Evolutionary conservation across 2,329 filamentous ascomycete species (phyloP).

Genomic region (Stachybotrys chartarum): DNA sequence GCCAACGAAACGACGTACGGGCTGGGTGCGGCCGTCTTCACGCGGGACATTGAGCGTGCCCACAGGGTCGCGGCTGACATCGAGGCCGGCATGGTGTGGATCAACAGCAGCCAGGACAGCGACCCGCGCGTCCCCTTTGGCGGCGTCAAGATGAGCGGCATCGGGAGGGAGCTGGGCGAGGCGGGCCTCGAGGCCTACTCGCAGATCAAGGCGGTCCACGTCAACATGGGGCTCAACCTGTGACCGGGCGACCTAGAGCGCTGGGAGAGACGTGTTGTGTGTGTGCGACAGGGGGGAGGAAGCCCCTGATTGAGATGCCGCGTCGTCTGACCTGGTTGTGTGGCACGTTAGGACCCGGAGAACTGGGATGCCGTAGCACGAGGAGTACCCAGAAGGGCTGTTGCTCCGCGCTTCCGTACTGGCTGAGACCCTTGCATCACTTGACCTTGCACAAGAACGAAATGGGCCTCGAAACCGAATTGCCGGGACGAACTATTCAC

Average conservation of each 20-base stretch:
- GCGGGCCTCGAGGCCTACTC: slow-evolving; percentile 18
- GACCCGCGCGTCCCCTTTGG: slow-evolving; percentile 17
- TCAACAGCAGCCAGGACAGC: slow-evolving; percentile 26
- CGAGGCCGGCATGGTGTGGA: slow-evolving; percentile 58
- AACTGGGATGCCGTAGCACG: background rate
- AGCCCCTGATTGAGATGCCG: too few species aligned
- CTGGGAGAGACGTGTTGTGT: background rate
- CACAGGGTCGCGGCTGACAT: slow-evolving; percentile 68
- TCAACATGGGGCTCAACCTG: slow-evolving; percentile 16
- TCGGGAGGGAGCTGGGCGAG: slow-evolving; percentile 16
- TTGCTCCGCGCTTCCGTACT: background rate
- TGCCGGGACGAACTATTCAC: slow-evolving; percentile 24
- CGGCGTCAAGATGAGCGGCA: slow-evolving; percentile 19
- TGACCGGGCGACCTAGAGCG: background rate
- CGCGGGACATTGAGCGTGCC: slow-evolving; percentile 70
- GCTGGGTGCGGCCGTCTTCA: slow-evolving; percentile 74
- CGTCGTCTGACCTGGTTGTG: slow-evolving; percentile 6
- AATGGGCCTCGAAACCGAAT: slow-evolving; percentile 12
- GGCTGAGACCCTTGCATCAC: background rate
- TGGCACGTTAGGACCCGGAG: background rate
- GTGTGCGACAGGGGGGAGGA: too few species aligned
- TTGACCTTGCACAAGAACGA: background rate
- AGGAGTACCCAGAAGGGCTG: background rate
- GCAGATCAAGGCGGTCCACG: slow-evolving; percentile 16
- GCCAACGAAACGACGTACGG: slow-evolving; percentile 73